A percentile compares a stretch with the other conserved stretches of the same genome.
These are phyloP conservation scores for Zasmidium cellare DNA, from an alignment of 2,329 filamentous ascomycete genomes.

Conservation along the genomic window DNA sequence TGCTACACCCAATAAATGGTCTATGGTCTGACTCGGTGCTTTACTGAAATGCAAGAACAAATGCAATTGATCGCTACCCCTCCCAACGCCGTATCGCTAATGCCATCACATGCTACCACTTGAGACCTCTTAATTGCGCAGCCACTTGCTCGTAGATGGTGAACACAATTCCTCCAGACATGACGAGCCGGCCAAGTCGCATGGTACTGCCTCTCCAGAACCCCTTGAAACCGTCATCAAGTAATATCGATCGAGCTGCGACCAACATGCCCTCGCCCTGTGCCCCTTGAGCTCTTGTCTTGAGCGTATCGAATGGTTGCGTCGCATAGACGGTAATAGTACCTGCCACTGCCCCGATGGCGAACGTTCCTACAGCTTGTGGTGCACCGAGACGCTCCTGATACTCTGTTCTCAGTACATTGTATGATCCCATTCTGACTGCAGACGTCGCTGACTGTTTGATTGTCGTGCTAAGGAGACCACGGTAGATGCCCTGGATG, in stretches of 20 bases:
- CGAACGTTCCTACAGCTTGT: conserved; percentile 28
- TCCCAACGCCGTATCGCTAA: too few species aligned
- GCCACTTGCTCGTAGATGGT: conserved; percentile 36
- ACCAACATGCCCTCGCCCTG: conserved; percentile 27
- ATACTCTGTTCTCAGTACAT: conserved; percentile 43
- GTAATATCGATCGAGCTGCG: conserved; percentile 28
- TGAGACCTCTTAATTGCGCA: not conserved
- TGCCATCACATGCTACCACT: not conserved
- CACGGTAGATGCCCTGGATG: conserved; percentile 46
- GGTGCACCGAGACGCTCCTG: conserved; percentile 23
- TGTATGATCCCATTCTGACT: conserved; percentile 53
- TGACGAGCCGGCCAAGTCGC: conserved; percentile 31
- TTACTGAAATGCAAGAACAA: too few species aligned
- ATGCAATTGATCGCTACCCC: too few species aligned
- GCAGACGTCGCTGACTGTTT: conserved; percentile 52
- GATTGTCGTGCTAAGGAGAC: conserved; percentile 47
- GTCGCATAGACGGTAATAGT: conserved; percentile 42
- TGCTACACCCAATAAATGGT: too few species aligned
- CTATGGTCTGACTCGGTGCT: too few species aligned
- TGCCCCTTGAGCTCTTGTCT: conserved; percentile 40
- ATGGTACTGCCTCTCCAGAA: conserved; percentile 36
- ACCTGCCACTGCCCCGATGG: conserved; percentile 33
- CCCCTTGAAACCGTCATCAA: conserved; percentile 26
- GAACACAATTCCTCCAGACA: conserved; percentile 36
- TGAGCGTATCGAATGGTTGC: conserved; percentile 47